phyloP scores from a whole-genome alignment of 176 grass and related monocot genomes.

The Oryza punctata region DNA sequence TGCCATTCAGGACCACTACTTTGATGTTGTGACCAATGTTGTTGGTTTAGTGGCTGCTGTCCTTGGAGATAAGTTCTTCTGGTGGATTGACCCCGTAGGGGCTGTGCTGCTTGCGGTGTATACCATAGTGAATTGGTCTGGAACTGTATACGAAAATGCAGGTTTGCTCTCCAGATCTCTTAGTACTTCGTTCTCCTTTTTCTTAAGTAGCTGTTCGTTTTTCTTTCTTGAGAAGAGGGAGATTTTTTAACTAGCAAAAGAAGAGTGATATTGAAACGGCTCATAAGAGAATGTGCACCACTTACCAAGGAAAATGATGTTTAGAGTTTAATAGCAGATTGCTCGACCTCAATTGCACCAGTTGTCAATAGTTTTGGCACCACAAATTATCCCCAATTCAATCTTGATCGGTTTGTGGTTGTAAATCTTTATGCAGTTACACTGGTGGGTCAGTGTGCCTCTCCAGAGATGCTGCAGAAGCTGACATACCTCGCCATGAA shows the following conservation, averaged over 20 bases:
- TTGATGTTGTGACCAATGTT: slow-evolving; percentile 89
- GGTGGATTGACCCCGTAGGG: slow-evolving; percentile 87
- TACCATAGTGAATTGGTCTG: slow-evolving; percentile 85
- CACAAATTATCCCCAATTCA: neutral
- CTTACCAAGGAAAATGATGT: neutral
- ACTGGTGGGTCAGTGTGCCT: slow-evolving; percentile 64
- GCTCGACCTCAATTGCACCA: neutral
- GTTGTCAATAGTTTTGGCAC: neutral
- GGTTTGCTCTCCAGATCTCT: slow-evolving; percentile 31
- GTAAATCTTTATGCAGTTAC: slow-evolving; percentile 47
- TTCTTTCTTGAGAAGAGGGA: too few relatives aligned
- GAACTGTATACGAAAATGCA: slow-evolving; percentile 79
- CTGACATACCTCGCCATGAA: slow-evolving; percentile 77
- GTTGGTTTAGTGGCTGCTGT: slow-evolving; percentile 84
- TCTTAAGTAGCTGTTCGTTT: too few relatives aligned
- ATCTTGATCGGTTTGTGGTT: neutral
- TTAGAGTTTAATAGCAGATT: neutral
- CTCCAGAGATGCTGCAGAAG: slow-evolving; percentile 75
- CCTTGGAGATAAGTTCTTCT: slow-evolving; percentile 71
- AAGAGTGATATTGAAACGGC: neutral
- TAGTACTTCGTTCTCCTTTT: neutral
- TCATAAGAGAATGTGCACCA: neutral
- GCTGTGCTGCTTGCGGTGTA: slow-evolving; percentile 87
- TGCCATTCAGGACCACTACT: slow-evolving; percentile 76
- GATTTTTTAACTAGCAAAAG: neutral